Percentiles rank a stretch among this genome's conserved stretches.
Conservation (phyloP, 352 stramenopile genomes). For the Phytophthora sansomeana region DNA sequence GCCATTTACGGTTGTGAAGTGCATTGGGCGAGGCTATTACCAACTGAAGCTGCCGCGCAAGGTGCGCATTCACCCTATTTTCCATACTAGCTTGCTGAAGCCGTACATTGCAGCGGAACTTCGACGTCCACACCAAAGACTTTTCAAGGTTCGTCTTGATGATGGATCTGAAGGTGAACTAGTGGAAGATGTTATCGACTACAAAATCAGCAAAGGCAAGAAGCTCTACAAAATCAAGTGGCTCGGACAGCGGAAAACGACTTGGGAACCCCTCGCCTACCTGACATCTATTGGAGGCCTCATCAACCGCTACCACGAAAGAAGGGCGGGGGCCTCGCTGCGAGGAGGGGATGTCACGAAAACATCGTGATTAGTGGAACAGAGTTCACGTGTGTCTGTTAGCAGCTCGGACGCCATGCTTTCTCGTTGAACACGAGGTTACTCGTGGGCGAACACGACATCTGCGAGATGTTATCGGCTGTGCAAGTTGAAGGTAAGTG, state of each 20-base stretch:
- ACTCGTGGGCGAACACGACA: too few relatives aligned
- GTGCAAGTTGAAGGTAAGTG: too few relatives aligned
- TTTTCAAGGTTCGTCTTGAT: slow-evolving; percentile 2
- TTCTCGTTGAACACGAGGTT: too few relatives aligned
- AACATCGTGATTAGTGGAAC: too few relatives aligned
- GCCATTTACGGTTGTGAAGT: slow-evolving; percentile 1
- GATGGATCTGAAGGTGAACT: slow-evolving; percentile 10
- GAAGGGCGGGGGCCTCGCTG: background rate
- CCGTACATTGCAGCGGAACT: slow-evolving; percentile 2
- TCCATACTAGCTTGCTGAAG: slow-evolving; percentile 17
- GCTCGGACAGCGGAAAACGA: background rate
- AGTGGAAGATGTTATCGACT: slow-evolving; percentile 10
- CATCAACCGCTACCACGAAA: slow-evolving; percentile 1
- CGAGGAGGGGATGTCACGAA: slow-evolving; percentile 3
- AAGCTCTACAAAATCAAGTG: slow-evolving; percentile 5
- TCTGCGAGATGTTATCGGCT: too few relatives aligned
- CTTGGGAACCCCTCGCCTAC: background rate
- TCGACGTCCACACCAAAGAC: background rate
- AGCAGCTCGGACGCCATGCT: too few relatives aligned
- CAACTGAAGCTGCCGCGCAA: slow-evolving; percentile 5
- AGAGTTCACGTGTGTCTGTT: too few relatives aligned
- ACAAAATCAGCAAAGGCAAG: background rate
- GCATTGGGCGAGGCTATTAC: slow-evolving; percentile 2
- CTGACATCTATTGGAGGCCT: background rate
- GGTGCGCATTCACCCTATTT: slow-evolving; percentile 1